Conservation (phyloP, 495 filamentous ascomycete genomes). For the Penicillium longicatenatum region DNA sequence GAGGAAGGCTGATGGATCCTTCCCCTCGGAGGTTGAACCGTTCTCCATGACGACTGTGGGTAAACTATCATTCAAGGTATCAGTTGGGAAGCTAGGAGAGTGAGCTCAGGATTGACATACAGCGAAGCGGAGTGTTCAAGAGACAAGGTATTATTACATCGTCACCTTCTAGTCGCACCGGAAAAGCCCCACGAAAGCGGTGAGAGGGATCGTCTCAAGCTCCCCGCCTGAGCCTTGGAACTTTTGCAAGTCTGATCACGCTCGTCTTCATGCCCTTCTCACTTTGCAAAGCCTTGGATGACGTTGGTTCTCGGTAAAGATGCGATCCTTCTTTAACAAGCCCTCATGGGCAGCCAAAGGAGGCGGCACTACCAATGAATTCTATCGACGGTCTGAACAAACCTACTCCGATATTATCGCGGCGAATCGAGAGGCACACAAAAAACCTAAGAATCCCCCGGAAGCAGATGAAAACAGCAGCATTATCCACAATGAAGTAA, state of each 20-base stretch:
- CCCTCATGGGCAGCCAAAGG: conserved; percentile 55
- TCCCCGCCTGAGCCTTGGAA: not conserved
- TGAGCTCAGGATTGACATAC: not conserved
- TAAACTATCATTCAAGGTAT: not conserved
- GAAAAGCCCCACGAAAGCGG: conserved; percentile 6
- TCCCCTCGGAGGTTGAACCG: conserved; percentile 64
- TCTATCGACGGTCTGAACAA: conserved; percentile 69
- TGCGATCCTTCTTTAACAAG: conserved; percentile 69
- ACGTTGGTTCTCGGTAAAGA: conserved; percentile 22
- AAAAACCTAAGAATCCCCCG: conserved; percentile 22
- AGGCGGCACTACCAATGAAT: conserved; percentile 51
- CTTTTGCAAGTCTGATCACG: not conserved
- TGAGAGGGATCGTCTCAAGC: not conserved
- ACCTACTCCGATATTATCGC: conserved; percentile 61
- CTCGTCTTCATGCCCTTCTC: not conserved
- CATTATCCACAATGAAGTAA: not conserved
- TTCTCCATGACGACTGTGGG: conserved; percentile 65
- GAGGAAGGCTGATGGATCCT: conserved; percentile 88
- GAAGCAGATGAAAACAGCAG: not conserved
- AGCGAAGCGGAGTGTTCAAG: not conserved
- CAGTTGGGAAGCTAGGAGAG: not conserved
- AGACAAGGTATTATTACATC: not conserved
- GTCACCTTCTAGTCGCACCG: not conserved
- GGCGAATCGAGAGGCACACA: conserved; percentile 46
- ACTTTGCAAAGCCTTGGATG: not conserved